Base-by-base conservation (phyloP, 2,329 filamentous ascomycete genomes). In the Monilinia aucupariae region DNA sequence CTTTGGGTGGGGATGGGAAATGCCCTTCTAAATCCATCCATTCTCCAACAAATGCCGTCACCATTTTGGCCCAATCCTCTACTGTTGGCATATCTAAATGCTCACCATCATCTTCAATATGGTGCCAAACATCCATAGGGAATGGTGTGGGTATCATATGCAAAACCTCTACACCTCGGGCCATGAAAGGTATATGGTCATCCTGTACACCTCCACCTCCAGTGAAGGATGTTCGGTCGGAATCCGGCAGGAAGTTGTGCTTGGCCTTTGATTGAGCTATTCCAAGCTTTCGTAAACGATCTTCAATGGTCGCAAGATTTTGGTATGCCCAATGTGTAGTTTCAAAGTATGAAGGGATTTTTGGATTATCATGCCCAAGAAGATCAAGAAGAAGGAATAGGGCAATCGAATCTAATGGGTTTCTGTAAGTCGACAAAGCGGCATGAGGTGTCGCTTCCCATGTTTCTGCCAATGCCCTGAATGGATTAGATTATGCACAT, bases 241-340 rank as follows among this genome's bases (percentile, higher is more conserved):
- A 73, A 49, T 96, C 88, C 8, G 81, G 77, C 5, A 97, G 78
- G 73, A 96, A 96, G n/a, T 69, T 67, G 0, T 82, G 72, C 64
- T 77, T 74, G 64, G 76, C 75, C 1, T 78, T 77, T 43, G 88
- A 86, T 72, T 90, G 86, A 65, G 93, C 83, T 41, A 88, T 76
- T 0, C 79, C 79, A 0, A 92, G 78, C 12, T 80, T 76, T 41
- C 92, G 85, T 73, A 97, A 80, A 32, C 92, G 87, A 58, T 79
- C 76, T 76, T 97, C 93, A 20, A 96, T 77, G 2, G 78, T 76
- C 0, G 90, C 88, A 79, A 97, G 84, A 64, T 83, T 82, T 68
- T 84, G 80, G 75, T 97, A 97, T 0, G 92, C 92, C 93, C 93
- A 97, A 74, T 97, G 93, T 0, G 93, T 97, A 1, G 88, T 89